Base-by-base conservation (phyloP, 805 yeast species). In the Debaryomyces castellii region DNA sequence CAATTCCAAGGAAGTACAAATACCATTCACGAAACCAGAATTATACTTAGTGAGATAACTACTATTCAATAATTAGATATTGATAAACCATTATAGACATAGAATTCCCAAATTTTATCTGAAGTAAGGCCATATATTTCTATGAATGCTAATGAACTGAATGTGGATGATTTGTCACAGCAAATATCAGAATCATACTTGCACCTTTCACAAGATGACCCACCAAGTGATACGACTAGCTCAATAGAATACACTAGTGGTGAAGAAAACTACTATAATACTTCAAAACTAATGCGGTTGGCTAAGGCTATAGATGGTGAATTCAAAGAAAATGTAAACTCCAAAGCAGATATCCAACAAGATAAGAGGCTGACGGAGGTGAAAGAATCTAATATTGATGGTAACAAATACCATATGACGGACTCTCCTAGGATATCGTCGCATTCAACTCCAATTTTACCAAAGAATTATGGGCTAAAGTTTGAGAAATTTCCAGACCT, bases 151-250 rank as follows among this genome's bases (percentile, higher is more conserved):
- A 33, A 34, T 44, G 43, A 41, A 40, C 30, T 25, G 30, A 41
- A 42, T 18, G 27, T 36, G 32, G 59, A 58, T 35, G 63, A 59
- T 38, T 43, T 58, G 35, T 51, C 62, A 14, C 59, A 55, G 37
- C 62, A 61, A n/a, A 41, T 59, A 36, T 53, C 67, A 9, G 69
- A 66, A 50, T 64, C 70, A 20, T 66, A 58, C 45, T 46, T 55
- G 44, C 63, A 64, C 47, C 52, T 63, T 16, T 55, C 67, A 12
- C 58, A 54, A 44, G 66, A 62, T 40, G 51, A 53, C 18, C 36
- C 46, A 3, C 46, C 55, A 3, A 32, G 43, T 32, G 46, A 38
- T 20, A 20, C 32, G 12, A 23, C 18, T 18, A 30, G 25, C 39
- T 43, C 45, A 18, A 34, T 39, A 14, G 50, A 39, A n/a, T 40